Evolutionary conservation across 305 asterid species (phyloP).

Genomic region (Withania somnifera): DNA sequence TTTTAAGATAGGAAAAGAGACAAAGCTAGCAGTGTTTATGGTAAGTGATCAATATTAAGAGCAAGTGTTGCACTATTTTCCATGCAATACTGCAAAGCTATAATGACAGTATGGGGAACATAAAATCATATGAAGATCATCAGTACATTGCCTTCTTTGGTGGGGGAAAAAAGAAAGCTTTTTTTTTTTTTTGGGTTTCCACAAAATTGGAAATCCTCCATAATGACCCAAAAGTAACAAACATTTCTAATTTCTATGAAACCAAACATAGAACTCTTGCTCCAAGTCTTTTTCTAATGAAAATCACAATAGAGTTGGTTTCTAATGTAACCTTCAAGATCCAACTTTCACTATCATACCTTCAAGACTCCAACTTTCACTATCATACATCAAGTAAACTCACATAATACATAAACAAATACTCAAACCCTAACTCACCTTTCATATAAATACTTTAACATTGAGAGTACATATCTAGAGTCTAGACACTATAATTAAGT

Average conservation of each 20-base stretch:
- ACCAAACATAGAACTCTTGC: not conserved
- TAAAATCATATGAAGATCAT: not conserved
- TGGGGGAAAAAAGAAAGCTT: not conserved
- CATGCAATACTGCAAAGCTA: constrained; percentile 11
- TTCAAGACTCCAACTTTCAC: not conserved
- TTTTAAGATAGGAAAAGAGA: not conserved
- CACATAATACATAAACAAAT: not conserved
- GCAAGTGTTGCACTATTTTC: not conserved
- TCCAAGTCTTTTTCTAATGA: not conserved
- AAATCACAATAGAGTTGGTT: not conserved
- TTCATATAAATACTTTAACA: not conserved
- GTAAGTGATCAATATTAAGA: not conserved
- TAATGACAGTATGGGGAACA: constrained; percentile 20
- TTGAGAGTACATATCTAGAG: no score
- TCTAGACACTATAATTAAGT: not conserved
- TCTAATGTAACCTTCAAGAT: not conserved
- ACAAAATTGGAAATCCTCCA: not conserved
- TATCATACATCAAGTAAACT: not conserved
- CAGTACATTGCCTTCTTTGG: not conserved
- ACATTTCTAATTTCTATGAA: not conserved
- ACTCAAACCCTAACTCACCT: not conserved
- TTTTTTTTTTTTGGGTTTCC: not conserved
- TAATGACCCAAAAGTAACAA: not conserved
- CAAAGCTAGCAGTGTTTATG: not conserved
- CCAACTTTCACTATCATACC: not conserved